Base-by-base conservation (phyloP, 768 basidiomycete genomes). In the Phylloporus sp. region DNA sequence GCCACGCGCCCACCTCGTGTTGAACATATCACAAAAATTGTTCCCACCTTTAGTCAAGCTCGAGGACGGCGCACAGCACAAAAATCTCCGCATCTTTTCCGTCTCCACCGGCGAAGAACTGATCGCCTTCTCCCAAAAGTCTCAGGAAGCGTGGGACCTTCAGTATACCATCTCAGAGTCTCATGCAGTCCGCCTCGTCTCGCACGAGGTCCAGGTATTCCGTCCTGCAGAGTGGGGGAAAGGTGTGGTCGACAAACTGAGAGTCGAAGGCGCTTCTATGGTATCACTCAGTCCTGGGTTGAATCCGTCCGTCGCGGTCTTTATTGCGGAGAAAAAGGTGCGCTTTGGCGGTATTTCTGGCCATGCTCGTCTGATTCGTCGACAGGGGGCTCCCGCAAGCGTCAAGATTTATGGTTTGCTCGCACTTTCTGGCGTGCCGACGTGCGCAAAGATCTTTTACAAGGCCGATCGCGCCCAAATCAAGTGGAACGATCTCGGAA, bases 401-500 rank as follows among this genome's bases (percentile, higher is more conserved):
- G 77, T 98, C 66, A 86, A 84, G 66, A 83, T 97, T 42, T 92
- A 85, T 64, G 79, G 83, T 44, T 75, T 98, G 38, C 69, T 78
- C 36, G 67, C 80, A 9, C 77, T 91, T 39, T 55, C 54, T n/a
- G 54, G 69, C 34, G 54, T 72, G n/a, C 91, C 92, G 0, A 85
- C 85, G 0, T 85, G 87, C 57, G 82, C 86, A 54, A 98, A 98
- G 73, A 84, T 81, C 8, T 98, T 98, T 66, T 97, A 81, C 80
- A 96, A 96, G 71, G 92, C 93, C 1, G 93, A 98, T 70, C 84
- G 86, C 38, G 80, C 90, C 4, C 80, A 81, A 59, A 84, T 99
- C 68, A 97, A 97, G 69, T 99, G 95, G 95, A 98, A 97, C 61
- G 81, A 80, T 8, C 79, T 93, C 15, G 96, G 95, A 17, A 95